Evolutionary conservation across 257 asterid species (phyloP), one percentile per base, ranked within the genome.

Genomic region (Prunella vulgaris): DNA sequence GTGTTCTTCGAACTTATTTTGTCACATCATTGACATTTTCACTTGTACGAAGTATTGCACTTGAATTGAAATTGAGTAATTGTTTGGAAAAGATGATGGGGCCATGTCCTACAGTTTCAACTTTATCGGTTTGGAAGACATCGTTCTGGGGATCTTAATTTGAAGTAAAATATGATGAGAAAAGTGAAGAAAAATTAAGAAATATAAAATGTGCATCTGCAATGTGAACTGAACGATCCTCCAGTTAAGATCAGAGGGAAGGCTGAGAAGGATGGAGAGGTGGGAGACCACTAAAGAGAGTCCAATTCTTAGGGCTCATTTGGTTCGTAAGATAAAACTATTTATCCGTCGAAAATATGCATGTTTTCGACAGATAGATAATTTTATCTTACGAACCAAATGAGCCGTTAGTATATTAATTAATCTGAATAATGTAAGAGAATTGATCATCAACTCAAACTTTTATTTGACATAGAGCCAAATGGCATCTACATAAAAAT

Each of bases 1-100:
- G 17, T 2, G 13, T 37, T 56, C 40, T 15, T 63, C 17, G 3
- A 49, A 9, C 30, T 58, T 40, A 49, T 56, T 64, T 32, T 33
- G 22, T 18, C 38, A 22, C 27, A 49, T 37, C 68, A 14, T 58
- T 21, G 63, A 9, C 28, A 48, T 8, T 58, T 66, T 38, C 52
- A 49, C 69, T 40, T 21, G 40, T 40, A 13, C 14, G 0, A 21
- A 60, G 37, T 4, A 49, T 38, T 60, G 40, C 59, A 59, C 46
- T 73, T 64, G 59, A 53, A 61, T 67, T 68, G 20, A 57, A 61
- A 61, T 67, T 62, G 27, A 57, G 53, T 67, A 30, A 15, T 69
- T n/a, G 57, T 46, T 14, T 38, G 14, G 59, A n/a, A 33, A 61
- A 32, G 53, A n/a, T 28, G 64, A 7, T 58, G 25, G 20, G 33